Evolutionary conservation across 352 stramenopile genomes (phyloP), one percentile per base, ranked within the genome.

Genomic region (Phytophthora sp.): DNA sequence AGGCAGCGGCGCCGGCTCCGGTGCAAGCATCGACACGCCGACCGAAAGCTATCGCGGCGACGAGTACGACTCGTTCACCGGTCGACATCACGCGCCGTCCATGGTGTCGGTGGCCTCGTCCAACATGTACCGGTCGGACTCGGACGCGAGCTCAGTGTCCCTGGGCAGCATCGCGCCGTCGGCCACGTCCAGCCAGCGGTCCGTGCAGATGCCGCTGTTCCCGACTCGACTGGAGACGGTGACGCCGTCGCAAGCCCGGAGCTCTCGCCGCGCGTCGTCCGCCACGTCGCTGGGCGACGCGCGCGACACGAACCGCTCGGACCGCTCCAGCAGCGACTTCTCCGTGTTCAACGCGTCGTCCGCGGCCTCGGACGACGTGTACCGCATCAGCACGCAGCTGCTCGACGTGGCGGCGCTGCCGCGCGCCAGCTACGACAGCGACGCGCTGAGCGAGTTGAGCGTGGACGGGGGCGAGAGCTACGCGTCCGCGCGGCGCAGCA

Each of bases 311-410:
- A 65, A 58, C 5, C 64, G 54, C 1, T 69, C 66, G 21, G 67
- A 71, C 42, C 64, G 70, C 2, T 72, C 63, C 5, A 72, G 69
- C 42, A 73, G 67, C 45, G 60, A 68, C 18, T 85, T 79, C 52
- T 80, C 71, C 5, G 62, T 80, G 10, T 82, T 72, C 50, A 70
- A 80, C 38, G 23, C 57, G 46, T 75, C 71, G 21, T 63, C 63
- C 17, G 44, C 53, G 20, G 44, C 63, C 34, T 34, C 52, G 13
- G 45, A 61, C 1, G 38, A 53, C 13, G 48, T 50, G 9, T 70
- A 70, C 41, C 50, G 63, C 17, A 54, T 70, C n/a, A 66, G 59
- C 41, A 74, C 55, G 24, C 66, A 69, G 32, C 18, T 69, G 2
- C 39, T 66, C 31, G 68, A 72, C 49, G 67, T 66, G 34, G 53